These are phyloP conservation scores for Epithele typhae DNA, from an alignment of 768 basidiomycete genomes.

Conservation along the genomic window DNA sequence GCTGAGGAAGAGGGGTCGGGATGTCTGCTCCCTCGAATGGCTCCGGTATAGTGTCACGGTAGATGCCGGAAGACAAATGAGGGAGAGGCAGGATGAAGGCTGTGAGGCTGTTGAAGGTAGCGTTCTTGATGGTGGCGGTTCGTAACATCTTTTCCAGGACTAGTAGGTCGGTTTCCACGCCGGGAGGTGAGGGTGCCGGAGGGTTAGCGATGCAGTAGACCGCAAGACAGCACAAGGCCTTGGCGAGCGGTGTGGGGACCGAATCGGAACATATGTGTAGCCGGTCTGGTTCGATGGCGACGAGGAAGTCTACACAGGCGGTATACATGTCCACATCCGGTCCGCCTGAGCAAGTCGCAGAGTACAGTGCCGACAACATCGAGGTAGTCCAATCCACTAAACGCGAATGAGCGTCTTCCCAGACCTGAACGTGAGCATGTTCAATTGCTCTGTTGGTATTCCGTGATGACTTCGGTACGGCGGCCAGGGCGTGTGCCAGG, in stretches of 20 bases:
- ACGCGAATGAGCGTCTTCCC: constrained; percentile 4
- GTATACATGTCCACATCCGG: constrained; percentile 8
- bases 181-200: neutral
- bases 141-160: constrained; percentile 4
- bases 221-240: constrained; percentile 11
- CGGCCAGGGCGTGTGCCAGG: constrained; percentile 19
- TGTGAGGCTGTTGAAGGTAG: constrained; percentile 13
- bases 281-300: constrained; percentile 6
- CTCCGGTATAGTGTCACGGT: too few species aligned
- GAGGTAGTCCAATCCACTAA: constrained; percentile 24
- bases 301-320: constrained; percentile 22
- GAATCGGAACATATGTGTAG: constrained; percentile 6
- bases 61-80: too few species aligned
- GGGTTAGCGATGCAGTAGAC: constrained; percentile 12
- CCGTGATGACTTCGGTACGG: too few species aligned
- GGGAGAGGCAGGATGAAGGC: constrained; percentile 10
- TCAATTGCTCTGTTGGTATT: too few species aligned
- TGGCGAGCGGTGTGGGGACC: constrained; percentile 1
- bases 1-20: too few species aligned
- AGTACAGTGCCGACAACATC: constrained; percentile 17
- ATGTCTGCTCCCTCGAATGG: too few species aligned
- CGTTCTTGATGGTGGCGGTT: constrained; percentile 4
- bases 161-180: neutral
- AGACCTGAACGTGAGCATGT: too few species aligned
- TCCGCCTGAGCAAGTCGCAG: neutral